A percentile compares a stretch with the other conserved stretches of the same genome.
These are phyloP conservation scores for Didymellaceae sp. DNA, from an alignment of 2,329 filamentous ascomycete species.

Conservation along the genomic window DNA sequence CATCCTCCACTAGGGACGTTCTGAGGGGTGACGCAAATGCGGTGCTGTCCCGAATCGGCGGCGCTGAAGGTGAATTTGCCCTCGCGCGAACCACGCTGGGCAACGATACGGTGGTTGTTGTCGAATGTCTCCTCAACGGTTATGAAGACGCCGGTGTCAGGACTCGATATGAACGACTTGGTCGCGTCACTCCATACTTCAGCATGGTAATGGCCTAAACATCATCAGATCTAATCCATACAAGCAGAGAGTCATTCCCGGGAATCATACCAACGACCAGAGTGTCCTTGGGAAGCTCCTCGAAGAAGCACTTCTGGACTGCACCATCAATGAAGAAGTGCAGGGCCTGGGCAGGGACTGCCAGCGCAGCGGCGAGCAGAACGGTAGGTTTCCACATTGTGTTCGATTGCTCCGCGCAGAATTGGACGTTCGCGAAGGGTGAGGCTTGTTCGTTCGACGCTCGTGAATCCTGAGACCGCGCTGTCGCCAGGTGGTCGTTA, in stretches of 20 bases:
- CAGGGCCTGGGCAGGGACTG: conserved; percentile 75
- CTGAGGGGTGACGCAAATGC: conserved; percentile 88
- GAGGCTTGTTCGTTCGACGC: conserved; percentile 27
- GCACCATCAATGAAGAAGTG: conserved; percentile 95
- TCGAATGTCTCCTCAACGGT: conserved; percentile 97
- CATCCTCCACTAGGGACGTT: conserved; percentile 76
- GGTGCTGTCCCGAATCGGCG: conserved; percentile 93
- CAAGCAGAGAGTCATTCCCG: background rate
- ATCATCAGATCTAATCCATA: conserved; percentile 15
- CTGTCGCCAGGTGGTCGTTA: conserved; percentile 38
- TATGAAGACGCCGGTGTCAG: conserved; percentile 82
- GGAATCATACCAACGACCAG: conserved; percentile 77
- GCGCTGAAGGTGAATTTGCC: conserved; percentile 96
- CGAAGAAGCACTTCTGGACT: conserved; percentile 93
- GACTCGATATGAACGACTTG: conserved; percentile 73
- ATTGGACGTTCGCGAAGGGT: conserved; percentile 28
- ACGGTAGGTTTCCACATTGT: conserved; percentile 57
- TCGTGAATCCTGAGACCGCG: conserved; percentile 31
- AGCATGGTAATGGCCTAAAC: conserved; percentile 77
- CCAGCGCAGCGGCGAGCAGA: conserved; percentile 67
- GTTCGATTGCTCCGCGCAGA: conserved; percentile 28
- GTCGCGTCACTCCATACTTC: conserved; percentile 80
- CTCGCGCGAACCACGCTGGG: conserved; percentile 74
- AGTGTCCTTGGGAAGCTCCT: conserved; percentile 97
- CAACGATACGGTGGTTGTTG: conserved; percentile 95